Conservation (phyloP, 1,284 basidiomycete species). For the Cryptococcus sp. region DNA sequence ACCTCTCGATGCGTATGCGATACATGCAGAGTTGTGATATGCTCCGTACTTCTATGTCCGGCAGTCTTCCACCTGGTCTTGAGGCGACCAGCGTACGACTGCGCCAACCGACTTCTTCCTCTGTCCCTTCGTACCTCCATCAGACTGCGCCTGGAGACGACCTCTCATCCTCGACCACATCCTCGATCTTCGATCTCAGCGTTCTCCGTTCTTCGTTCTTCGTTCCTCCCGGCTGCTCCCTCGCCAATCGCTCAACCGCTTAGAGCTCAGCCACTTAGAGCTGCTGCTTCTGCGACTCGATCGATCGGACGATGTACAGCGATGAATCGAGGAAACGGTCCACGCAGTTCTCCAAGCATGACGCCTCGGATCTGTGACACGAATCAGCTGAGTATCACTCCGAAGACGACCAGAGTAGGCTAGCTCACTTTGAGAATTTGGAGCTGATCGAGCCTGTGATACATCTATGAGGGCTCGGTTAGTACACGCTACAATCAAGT, state of each 20-base stretch:
- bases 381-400: neutral
- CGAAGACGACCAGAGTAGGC: neutral
- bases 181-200: neutral
- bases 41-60: neutral
- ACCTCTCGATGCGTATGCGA: constrained; percentile 3
- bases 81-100: neutral
- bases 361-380: constrained; percentile 62
- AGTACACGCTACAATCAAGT: neutral
- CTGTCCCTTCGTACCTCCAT: neutral
- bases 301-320: constrained; percentile 77
- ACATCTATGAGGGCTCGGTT: constrained; percentile 61
- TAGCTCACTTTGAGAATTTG: constrained; percentile 67
- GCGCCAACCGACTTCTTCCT: neutral
- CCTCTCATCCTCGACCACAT: neutral
- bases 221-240: neutral
- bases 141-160: too few species aligned
- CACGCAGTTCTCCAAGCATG: constrained; percentile 87
- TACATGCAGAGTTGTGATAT: constrained; percentile 20
- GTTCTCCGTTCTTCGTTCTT: neutral
- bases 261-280: constrained; percentile 10
- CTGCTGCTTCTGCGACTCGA: constrained; percentile 61
- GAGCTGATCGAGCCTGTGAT: constrained; percentile 80
- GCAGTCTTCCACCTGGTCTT: neutral
- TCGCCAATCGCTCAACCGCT: neutral
- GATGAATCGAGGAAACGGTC: constrained; percentile 93